A percentile compares a stretch with the other conserved stretches of the same genome.
These are phyloP conservation scores for Brassica nigra DNA, from an alignment of 345 rosid genomes.

Conservation along the genomic window DNA sequence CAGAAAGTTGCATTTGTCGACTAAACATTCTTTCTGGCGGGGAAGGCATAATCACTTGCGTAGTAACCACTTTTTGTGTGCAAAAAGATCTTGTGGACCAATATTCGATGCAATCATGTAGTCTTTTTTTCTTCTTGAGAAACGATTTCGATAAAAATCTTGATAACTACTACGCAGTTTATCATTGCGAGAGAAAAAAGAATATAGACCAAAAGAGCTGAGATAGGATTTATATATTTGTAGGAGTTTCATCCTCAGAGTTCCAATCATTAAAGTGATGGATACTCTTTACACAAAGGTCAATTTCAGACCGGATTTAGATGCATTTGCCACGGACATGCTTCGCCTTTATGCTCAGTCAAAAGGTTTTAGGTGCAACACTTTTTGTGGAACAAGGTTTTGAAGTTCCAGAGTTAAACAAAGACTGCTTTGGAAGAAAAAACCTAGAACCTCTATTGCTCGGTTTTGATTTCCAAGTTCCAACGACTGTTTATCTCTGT, in stretches of 20 bases:
- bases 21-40: no score
- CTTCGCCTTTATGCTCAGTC: no score
- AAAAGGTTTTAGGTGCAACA: no score
- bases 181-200: not conserved
- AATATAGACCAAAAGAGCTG: not conserved
- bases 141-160: not conserved
- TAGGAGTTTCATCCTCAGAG: not conserved
- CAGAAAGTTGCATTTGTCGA: not conserved
- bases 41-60: no score
- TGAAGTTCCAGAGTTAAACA: not conserved
- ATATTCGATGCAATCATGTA: not conserved
- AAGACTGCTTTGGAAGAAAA: not conserved
- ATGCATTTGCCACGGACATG: no score
- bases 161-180: not conserved
- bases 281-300: not conserved
- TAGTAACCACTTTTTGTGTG: no score
- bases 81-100: not conserved
- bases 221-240: not conserved
- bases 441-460: not conserved
- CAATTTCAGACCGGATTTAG: not conserved
- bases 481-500: constrained; percentile 4
- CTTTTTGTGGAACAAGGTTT: not conserved
- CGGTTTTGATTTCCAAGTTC: not conserved
- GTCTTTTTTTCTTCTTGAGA: not conserved
- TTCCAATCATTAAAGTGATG: not conserved